Evolutionary conservation across 208 protist genomes (phyloP).

Genomic region (Acanthamoeba castellanii): DNA sequence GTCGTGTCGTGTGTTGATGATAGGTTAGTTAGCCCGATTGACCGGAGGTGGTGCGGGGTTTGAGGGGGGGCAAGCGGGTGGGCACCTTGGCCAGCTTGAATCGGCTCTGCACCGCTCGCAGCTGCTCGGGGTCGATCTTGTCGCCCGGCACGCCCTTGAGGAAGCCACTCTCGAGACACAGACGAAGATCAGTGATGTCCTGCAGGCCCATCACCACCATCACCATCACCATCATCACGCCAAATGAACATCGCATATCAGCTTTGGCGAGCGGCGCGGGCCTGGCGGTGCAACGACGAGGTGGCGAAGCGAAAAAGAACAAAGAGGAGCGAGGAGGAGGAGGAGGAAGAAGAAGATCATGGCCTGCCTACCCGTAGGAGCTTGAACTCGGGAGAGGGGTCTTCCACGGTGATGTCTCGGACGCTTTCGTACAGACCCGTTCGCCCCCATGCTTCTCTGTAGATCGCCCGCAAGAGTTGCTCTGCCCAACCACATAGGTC

Average conservation of each 20-base stretch:
- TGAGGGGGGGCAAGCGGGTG: neutral
- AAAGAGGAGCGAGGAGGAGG: too few species aligned
- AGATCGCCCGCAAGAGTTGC: neutral
- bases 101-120: neutral
- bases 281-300: too few species aligned
- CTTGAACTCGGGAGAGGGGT: conserved; percentile 32
- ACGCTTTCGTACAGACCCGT: neutral
- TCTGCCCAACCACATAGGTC: neutral
- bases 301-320: too few species aligned
- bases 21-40: too few species aligned
- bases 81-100: neutral
- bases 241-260: too few species aligned
- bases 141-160: neutral
- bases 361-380: neutral
- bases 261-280: too few species aligned
- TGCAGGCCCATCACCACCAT: neutral
- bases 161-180: neutral
- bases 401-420: conserved; percentile 20
- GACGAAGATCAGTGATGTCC: conserved; percentile 1
- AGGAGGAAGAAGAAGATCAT: too few species aligned
- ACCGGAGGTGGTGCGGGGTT: too few species aligned
- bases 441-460: neutral
- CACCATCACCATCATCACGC: neutral
- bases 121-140: neutral
- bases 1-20: neutral